phyloP scores from a whole-genome alignment of 2,329 filamentous ascomycete species.

The Pestalotiopsis fici region DNA sequence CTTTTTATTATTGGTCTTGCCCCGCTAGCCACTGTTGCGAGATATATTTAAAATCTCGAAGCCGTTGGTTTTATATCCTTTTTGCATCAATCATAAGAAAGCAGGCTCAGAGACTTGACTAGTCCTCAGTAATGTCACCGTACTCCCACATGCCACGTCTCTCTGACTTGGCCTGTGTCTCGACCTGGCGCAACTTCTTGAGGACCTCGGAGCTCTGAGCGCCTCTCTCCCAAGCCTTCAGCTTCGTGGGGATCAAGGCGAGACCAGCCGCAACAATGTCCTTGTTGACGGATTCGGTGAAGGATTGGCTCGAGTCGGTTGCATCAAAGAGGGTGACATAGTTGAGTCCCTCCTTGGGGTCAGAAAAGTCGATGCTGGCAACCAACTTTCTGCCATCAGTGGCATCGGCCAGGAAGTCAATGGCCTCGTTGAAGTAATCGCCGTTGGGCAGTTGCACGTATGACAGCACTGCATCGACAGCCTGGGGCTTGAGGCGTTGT shows the following conservation, averaged over 20 bases:
- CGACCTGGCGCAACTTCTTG: conserved; percentile 70
- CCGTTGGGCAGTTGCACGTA: conserved; percentile 86
- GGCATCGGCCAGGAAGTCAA: conserved; percentile 72
- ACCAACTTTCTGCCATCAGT: conserved; percentile 79
- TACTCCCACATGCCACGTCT: conserved; percentile 97
- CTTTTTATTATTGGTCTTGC: neutral
- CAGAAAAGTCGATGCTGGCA: conserved; percentile 85
- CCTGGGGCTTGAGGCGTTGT: conserved; percentile 84
- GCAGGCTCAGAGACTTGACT: conserved; percentile 26
- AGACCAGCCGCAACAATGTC: conserved; percentile 82
- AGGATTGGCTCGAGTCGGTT: conserved; percentile 55
- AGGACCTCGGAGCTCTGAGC: conserved; percentile 70
- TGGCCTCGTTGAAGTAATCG: conserved; percentile 83
- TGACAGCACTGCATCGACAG: conserved; percentile 81
- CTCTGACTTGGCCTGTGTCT: conserved; percentile 77
- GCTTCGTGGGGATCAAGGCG: conserved; percentile 88
- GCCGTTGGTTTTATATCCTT: neutral
- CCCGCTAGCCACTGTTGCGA: neutral
- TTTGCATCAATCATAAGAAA: neutral
- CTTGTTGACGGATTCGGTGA: conserved; percentile 82
- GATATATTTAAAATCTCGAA: neutral
- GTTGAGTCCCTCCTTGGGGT: conserved; percentile 74
- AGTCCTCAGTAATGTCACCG: conserved; percentile 91
- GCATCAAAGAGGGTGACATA: conserved; percentile 89
- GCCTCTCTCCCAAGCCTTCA: conserved; percentile 86